These are phyloP conservation scores for Cryptosporidium meleagridis DNA, from an alignment of 169 alveolate genomes.

Conservation along the genomic window DNA sequence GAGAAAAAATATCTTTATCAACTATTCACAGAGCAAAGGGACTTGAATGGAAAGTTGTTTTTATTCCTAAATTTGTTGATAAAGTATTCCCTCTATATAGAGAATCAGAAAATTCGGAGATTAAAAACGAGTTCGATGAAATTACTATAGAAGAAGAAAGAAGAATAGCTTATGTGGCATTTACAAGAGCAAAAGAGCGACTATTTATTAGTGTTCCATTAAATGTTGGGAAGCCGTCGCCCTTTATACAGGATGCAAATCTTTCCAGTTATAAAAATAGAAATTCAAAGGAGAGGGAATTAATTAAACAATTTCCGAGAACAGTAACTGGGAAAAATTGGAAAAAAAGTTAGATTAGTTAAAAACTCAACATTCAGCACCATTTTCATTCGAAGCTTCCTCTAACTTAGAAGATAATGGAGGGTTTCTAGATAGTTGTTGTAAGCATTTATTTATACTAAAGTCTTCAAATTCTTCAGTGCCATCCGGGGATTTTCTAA, in stretches of 20 bases:
- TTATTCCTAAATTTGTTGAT: constrained; percentile 81
- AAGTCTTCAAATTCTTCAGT: constrained; percentile 60
- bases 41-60: constrained; percentile 86
- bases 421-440: constrained; percentile 65
- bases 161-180: constrained; percentile 85
- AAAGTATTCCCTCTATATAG: constrained; percentile 77
- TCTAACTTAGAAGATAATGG: constrained; percentile 38
- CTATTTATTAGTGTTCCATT: constrained; percentile 63
- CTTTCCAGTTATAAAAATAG: not conserved
- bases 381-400: not conserved
- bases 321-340: constrained; percentile 23
- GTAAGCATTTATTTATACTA: constrained; percentile 56
- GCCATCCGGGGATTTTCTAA: constrained; percentile 24
- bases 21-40: constrained; percentile 87
- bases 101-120: not conserved
- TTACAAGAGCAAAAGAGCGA: constrained; percentile 83
- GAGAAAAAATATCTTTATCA: constrained; percentile 81
- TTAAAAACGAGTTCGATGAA: constrained; percentile 28
- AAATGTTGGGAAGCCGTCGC: constrained; percentile 48
- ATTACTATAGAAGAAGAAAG: constrained; percentile 83
- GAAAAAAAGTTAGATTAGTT: not conserved
- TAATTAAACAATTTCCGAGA: constrained; percentile 47
- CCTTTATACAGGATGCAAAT: constrained; percentile 58
- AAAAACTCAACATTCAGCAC: not conserved
- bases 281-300: not conserved